phyloP scores from a whole-genome alignment of 225 moss, liverwort and hornwort species.

The Ulota crispa region DNA sequence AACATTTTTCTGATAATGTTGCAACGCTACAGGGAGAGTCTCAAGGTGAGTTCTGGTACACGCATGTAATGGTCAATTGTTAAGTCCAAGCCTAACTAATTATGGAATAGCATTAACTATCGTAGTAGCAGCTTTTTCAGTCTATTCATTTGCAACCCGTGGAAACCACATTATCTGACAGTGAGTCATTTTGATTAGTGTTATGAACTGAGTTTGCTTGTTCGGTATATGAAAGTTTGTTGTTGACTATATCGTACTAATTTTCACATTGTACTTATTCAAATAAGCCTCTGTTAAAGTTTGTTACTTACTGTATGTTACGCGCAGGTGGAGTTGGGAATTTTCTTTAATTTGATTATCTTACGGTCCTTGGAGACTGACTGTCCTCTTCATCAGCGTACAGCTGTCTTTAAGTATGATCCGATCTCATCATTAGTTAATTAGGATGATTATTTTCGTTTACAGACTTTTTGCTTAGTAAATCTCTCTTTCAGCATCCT shows the following conservation, averaged over 20 bases:
- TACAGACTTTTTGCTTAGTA: not conserved
- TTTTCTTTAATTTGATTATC: slow-evolving; percentile 91
- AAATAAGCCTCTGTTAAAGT: not conserved
- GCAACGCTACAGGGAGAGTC: slow-evolving; percentile 81
- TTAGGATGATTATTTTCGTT: not conserved
- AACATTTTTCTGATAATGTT: slow-evolving; percentile 79
- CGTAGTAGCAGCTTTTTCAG: not conserved
- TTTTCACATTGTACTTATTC: not conserved
- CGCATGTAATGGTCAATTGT: not conserved
- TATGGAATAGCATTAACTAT: not conserved
- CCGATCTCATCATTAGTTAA: not conserved
- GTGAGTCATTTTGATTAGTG: slow-evolving; percentile 19
- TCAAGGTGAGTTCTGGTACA: slow-evolving; percentile 45
- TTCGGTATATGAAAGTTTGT: slow-evolving; percentile 9
- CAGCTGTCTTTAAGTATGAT: slow-evolving; percentile 77
- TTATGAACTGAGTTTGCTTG: not conserved
- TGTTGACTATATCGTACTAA: not conserved
- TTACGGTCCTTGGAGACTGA: slow-evolving; percentile 84
- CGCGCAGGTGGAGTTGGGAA: slow-evolving; percentile 84
- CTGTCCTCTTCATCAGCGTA: slow-evolving; percentile 80
- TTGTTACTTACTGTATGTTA: not conserved
- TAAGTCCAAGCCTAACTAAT: not conserved
- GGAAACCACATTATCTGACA: not conserved
- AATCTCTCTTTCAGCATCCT: not conserved
- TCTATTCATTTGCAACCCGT: not conserved